Base-by-base conservation (phyloP, 208 protist genomes). In the Leishmania gerbilli region DNA sequence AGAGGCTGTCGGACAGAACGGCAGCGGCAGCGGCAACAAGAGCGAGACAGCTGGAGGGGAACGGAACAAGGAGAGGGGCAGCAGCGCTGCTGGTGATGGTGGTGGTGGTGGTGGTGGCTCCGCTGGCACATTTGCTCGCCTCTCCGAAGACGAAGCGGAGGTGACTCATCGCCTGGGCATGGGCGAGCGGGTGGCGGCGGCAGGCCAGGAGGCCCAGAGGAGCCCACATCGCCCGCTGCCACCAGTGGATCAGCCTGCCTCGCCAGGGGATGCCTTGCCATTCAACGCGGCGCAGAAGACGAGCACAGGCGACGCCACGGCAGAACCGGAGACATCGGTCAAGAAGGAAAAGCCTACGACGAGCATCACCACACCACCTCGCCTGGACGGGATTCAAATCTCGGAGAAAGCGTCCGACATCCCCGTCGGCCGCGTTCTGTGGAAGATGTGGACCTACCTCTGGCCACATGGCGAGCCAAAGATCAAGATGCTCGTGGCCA, bases 391-490 rank as follows among this genome's bases (percentile, higher is more conserved):
- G 58, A 83, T 90, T 68, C 60, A 82, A 13, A 88, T 91, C 11
- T 89, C 86, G 8, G 87, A 89, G 64, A 82, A 89, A 2, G 69
- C 86, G 9, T 81, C 77, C 17, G 84, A 92, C 65, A 96, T 98
- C 69, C 92, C 93, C 13, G 77, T 98, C 1, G 85, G 89, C 24
- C 89, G 92, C 3, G 95, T 97, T 53, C 69, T 98, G 58, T 69
- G 40, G 6, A 94, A 97, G 79, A 93, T 98, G 3, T 85, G 89
- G 85, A 79, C 81, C 17, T 90, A 97, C 84, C 87, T 98, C 67
- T 98, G 95, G 94, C 95, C 95, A 34, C 81, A 71, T 64, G 92
- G 91, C 11, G 76, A 95, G 64, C 67, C 85, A 37, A 88, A 90
- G 77, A 90, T 96, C 42, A 90, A 91, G 77, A 69, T 80, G 15